Evolutionary conservation across 2,329 filamentous ascomycete species (phyloP).

Genomic region (Ustulina deusta): DNA sequence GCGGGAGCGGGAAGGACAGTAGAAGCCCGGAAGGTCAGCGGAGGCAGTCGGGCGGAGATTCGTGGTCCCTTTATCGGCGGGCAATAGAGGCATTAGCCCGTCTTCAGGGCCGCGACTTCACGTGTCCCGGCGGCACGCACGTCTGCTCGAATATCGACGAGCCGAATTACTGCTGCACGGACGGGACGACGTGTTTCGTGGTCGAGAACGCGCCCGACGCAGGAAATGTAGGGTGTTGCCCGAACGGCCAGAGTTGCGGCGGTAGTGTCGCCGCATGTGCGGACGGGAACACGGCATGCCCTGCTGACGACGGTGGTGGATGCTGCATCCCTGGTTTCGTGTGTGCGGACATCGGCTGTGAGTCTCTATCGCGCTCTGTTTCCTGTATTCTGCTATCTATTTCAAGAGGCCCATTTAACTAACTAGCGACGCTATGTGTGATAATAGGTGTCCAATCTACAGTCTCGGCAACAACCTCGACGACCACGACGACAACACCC

Average conservation of each 20-base stretch:
- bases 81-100: conserved; percentile 61
- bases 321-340: conserved; percentile 80
- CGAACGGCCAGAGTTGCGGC: conserved; percentile 71
- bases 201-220: conserved; percentile 70
- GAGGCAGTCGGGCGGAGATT: conserved; percentile 35
- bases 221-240: conserved; percentile 81
- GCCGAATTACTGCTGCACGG: conserved; percentile 78
- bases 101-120: conserved; percentile 69
- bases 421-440: neutral
- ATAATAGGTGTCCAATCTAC: conserved; percentile 53
- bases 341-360: conserved; percentile 78
- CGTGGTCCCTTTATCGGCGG: conserved; percentile 55
- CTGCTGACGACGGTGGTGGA: conserved; percentile 74
- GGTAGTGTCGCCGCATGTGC: conserved; percentile 73
- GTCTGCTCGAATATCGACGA: conserved; percentile 73
- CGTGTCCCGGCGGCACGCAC: conserved; percentile 74
- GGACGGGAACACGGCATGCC: conserved; percentile 72
- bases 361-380: conserved; percentile 46
- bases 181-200: conserved; percentile 73
- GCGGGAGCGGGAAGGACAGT: neutral
- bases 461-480: conserved; percentile 53
- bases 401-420: neutral
- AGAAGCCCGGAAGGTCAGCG: conserved; percentile 24
- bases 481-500: conserved; percentile 51
- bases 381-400: neutral